phyloP scores from a whole-genome alignment of 306 rosid species.

The Ziziphus jujuba region DNA sequence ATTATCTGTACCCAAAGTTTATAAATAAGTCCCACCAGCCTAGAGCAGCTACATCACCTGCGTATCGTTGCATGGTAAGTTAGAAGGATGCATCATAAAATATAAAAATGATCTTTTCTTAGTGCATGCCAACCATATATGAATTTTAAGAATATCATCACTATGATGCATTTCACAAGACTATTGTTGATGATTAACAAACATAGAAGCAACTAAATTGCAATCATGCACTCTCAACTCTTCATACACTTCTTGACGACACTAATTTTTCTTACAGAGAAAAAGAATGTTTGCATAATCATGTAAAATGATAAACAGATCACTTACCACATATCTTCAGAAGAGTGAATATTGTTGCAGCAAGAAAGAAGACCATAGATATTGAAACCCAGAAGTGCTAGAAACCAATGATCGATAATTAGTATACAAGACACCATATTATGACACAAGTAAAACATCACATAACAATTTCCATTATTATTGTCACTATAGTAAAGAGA shows the following conservation, averaged over 20 bases:
- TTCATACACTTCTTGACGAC: not conserved
- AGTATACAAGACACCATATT: conserved; percentile 16
- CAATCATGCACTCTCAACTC: not conserved
- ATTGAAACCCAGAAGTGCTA: conserved; percentile 99
- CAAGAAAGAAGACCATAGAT: conserved; percentile 94
- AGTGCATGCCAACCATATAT: not conserved
- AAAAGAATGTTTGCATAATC: not conserved
- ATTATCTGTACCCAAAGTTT: conserved; percentile 63
- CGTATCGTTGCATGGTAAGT: conserved; percentile 22
- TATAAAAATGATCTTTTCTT: not conserved
- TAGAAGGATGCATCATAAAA: not conserved
- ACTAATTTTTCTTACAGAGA: not conserved
- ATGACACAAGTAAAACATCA: not conserved
- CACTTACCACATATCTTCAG: conserved; percentile 86
- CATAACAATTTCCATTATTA: not conserved
- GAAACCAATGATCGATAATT: conserved; percentile 30
- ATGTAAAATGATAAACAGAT: conserved; percentile 16
- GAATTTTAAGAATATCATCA: not conserved
- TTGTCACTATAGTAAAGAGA: not conserved
- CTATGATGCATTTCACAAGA: conserved; percentile 1
- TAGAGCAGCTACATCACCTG: conserved; percentile 87
- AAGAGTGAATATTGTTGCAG: conserved; percentile 86
- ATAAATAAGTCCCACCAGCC: conserved; percentile 99
- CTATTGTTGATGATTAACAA: not conserved
- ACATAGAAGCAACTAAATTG: not conserved